A percentile compares a stretch with the other conserved stretches of the same genome.
These are phyloP conservation scores for Uronychia binucleata DNA, from an alignment of 73 alveolate species.

Conservation along the genomic window DNA sequence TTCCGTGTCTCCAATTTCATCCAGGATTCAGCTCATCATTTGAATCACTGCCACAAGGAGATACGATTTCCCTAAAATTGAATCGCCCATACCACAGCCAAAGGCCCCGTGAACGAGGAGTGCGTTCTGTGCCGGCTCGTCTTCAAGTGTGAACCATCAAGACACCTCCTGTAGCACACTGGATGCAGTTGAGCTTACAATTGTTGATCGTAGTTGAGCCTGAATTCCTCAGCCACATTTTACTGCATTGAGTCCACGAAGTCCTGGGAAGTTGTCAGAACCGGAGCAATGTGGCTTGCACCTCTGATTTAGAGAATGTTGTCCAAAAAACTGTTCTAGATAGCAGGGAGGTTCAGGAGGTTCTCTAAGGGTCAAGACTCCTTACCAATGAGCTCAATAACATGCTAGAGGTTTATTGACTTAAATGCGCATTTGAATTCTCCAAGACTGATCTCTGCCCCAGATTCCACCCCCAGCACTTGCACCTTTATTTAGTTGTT, in stretches of 20 bases:
- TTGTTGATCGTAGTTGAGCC: slow-evolving; percentile 47
- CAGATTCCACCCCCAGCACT: slow-evolving; percentile 10
- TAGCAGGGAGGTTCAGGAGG: slow-evolving; percentile 4
- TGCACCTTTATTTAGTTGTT: slow-evolving; percentile 33
- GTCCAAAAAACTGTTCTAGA: slow-evolving; percentile 49
- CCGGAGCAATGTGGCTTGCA: slow-evolving; percentile 24
- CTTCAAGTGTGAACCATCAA: not conserved
- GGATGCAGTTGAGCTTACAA: slow-evolving; percentile 1
- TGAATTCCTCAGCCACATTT: slow-evolving; percentile 30
- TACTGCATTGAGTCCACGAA: slow-evolving; percentile 16
- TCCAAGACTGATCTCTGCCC: slow-evolving; percentile 2
- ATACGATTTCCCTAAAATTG: slow-evolving; percentile 50
- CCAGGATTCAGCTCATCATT: slow-evolving; percentile 48
- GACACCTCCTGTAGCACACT: not conserved
- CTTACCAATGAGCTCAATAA: not conserved
- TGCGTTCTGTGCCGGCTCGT: slow-evolving; percentile 24
- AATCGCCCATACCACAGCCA: slow-evolving; percentile 36
- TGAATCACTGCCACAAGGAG: slow-evolving; percentile 57
- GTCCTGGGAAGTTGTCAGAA: slow-evolving; percentile 18
- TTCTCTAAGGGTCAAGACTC: not conserved
- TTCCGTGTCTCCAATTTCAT: slow-evolving; percentile 50
- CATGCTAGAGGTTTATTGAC: slow-evolving; percentile 17
- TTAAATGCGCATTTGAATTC: slow-evolving; percentile 42
- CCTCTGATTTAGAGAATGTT: slow-evolving; percentile 33
- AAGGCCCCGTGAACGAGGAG: slow-evolving; percentile 71